A percentile compares a stretch with the other conserved stretches of the same genome.
These are phyloP conservation scores for Xylariaceae sp. DNA, from an alignment of 2,329 filamentous ascomycete genomes.

Conservation along the genomic window DNA sequence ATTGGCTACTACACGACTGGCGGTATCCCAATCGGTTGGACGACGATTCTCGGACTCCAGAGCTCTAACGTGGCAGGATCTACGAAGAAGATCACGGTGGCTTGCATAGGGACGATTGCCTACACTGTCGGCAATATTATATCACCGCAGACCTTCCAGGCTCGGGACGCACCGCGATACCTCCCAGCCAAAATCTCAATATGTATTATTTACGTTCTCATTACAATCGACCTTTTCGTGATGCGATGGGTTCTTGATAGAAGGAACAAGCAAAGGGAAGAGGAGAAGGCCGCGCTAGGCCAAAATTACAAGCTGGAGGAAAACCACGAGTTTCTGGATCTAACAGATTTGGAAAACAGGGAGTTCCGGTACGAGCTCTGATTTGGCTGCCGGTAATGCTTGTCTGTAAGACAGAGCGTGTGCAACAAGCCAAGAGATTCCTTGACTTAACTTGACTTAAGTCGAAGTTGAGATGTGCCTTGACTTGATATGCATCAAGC, in stretches of 20 bases:
- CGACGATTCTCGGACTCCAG: constrained; percentile 41
- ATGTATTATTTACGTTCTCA: constrained; percentile 31
- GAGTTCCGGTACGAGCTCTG: constrained; percentile 31
- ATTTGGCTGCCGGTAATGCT: not conserved
- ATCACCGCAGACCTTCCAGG: constrained; percentile 45
- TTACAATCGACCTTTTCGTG: constrained; percentile 35
- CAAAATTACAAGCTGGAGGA: constrained; percentile 32
- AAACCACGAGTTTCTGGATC: constrained; percentile 38
- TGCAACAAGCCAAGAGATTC: too few relatives aligned
- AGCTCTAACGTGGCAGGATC: constrained; percentile 41
- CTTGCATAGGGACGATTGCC: constrained; percentile 39
- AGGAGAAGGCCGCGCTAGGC: constrained; percentile 29
- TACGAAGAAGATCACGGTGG: constrained; percentile 42
- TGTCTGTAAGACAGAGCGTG: too few relatives aligned
- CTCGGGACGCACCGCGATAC: constrained; percentile 35
- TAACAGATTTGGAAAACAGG: constrained; percentile 33
- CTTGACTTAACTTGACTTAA: too few relatives aligned
- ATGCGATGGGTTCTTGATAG: constrained; percentile 36
- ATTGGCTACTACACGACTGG: constrained; percentile 44
- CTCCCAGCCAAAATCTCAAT: constrained; percentile 27
- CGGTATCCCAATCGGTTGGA: constrained; percentile 43
- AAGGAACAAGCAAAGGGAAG: constrained; percentile 36
- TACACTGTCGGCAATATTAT: constrained; percentile 47
- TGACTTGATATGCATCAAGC: too few relatives aligned
- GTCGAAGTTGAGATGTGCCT: too few relatives aligned